phyloP scores from a whole-genome alignment of 2,329 filamentous ascomycete genomes.

The Aspergillus versicolor region DNA sequence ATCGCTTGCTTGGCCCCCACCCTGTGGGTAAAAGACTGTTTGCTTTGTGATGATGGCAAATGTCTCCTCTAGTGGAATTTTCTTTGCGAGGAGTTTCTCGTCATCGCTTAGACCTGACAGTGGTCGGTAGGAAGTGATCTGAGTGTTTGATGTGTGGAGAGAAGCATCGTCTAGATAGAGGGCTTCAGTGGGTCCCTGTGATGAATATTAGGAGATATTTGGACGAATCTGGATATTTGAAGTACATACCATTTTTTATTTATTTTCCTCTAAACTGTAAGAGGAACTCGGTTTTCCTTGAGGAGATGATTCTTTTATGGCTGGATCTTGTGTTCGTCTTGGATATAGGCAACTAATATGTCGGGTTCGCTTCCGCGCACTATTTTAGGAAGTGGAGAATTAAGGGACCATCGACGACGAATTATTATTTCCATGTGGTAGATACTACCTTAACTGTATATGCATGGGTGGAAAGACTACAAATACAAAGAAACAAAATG shows the following conservation, averaged over 20 bases:
- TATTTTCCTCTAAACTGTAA: too few species aligned
- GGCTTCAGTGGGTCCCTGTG: conserved; percentile 14
- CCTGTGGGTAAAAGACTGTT: conserved; percentile 32
- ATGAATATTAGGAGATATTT: not conserved
- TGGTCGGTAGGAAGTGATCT: conserved; percentile 21
- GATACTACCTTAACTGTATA: not conserved
- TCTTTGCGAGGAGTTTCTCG: conserved; percentile 23
- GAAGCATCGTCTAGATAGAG: conserved; percentile 28
- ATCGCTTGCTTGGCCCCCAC: conserved; percentile 29
- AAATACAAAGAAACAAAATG: not conserved
- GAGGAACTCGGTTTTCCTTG: too few species aligned
- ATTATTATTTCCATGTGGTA: too few species aligned
- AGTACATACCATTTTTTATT: too few species aligned
- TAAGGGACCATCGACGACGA: not conserved
- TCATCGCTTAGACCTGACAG: conserved; percentile 21
- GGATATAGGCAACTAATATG: not conserved
- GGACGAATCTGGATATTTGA: too few species aligned
- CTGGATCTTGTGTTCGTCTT: too few species aligned
- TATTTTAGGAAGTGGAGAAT: not conserved
- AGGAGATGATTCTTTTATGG: too few species aligned
- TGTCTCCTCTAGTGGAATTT: conserved; percentile 11
- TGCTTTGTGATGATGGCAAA: conserved; percentile 23
- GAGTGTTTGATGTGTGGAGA: conserved; percentile 19
- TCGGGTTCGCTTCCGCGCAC: not conserved
- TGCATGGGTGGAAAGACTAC: not conserved